Conservation (phyloP, 2,329 filamentous ascomycete species). For the Colletotrichum sp. region DNA sequence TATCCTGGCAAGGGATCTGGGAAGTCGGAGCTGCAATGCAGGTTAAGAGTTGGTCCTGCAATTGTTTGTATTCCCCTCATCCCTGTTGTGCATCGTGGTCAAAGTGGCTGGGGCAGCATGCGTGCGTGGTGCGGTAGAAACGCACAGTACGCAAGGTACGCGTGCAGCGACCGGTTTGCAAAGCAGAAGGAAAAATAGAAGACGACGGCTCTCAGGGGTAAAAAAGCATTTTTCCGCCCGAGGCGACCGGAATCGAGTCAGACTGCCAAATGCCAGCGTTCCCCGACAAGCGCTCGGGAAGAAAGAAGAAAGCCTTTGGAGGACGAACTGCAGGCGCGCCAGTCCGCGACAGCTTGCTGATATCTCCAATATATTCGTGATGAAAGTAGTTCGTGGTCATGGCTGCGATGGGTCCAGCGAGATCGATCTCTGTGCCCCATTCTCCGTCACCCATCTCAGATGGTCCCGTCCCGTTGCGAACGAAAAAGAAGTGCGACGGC, state of each 20-base stretch:
- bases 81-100: slow-evolving; percentile 7
- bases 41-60: background rate
- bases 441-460: slow-evolving; percentile 17
- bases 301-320: background rate
- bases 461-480: slow-evolving; percentile 14
- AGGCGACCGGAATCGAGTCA: slow-evolving; percentile 3
- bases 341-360: background rate
- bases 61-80: slow-evolving; percentile 7
- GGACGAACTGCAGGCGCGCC: background rate
- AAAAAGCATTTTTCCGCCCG: slow-evolving; percentile 3
- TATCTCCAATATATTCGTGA: background rate
- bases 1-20: background rate
- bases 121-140: background rate
- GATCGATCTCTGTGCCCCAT: slow-evolving; percentile 22
- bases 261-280: background rate
- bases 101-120: slow-evolving; percentile 3
- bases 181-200: background rate
- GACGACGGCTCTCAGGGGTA: background rate
- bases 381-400: slow-evolving; percentile 3
- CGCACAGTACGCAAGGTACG: background rate
- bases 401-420: slow-evolving; percentile 13
- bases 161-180: background rate
- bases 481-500: background rate
- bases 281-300: background rate
- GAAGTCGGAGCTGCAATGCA: background rate